Evolutionary conservation across 208 protist species (phyloP).

Genomic region (Acanthamoeba royreba): DNA sequence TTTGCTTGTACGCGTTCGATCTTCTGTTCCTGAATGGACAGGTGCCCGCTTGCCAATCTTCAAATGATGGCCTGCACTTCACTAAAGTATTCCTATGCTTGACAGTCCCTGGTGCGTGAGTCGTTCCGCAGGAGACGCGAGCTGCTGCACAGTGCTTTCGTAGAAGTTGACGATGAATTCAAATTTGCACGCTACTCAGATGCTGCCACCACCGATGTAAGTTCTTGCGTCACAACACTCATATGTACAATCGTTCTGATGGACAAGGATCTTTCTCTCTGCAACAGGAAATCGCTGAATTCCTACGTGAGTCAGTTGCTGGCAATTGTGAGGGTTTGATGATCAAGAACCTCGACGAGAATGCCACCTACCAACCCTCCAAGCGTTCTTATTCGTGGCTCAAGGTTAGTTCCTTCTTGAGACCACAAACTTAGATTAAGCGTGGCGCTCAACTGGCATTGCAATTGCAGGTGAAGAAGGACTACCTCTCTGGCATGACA

Average conservation of each 20-base stretch:
- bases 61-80: neutral
- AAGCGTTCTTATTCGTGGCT: slow-evolving; percentile 96
- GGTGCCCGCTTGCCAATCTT: neutral
- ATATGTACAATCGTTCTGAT: too few relatives aligned
- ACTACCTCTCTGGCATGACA: slow-evolving; percentile 95
- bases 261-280: too few relatives aligned
- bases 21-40: slow-evolving; percentile 96
- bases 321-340: slow-evolving; percentile 96
- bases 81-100: neutral
- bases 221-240: too few relatives aligned
- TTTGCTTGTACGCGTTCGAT: slow-evolving; percentile 99
- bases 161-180: slow-evolving; percentile 76
- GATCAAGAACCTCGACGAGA: slow-evolving; percentile 95
- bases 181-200: slow-evolving; percentile 85
- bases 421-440: too few relatives aligned
- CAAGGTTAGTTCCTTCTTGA: slow-evolving; percentile 97
- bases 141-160: slow-evolving; percentile 85
- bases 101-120: neutral
- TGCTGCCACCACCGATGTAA: slow-evolving; percentile 81
- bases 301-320: slow-evolving; percentile 87
- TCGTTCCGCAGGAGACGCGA: slow-evolving; percentile 85
- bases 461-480: slow-evolving; percentile 98
- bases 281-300: slow-evolving; percentile 90
- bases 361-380: slow-evolving; percentile 93
- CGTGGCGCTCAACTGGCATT: too few relatives aligned